These are phyloP conservation scores for Phoma sp. DNA, from an alignment of 2,329 filamentous ascomycete genomes.

Conservation along the genomic window DNA sequence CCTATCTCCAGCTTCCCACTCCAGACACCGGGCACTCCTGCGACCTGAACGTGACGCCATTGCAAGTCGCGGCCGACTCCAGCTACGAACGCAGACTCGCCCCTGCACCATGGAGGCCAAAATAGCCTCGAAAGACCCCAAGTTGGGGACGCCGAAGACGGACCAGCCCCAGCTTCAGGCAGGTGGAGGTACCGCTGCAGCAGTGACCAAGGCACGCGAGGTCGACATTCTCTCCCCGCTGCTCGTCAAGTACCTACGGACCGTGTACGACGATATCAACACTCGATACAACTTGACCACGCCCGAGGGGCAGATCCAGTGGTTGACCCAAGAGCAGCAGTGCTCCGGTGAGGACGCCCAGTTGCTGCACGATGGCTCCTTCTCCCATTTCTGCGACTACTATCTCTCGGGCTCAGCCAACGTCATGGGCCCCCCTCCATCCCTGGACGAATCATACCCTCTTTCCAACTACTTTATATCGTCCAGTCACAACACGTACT, in stretches of 20 bases:
- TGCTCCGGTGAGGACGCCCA: slow-evolving; percentile 28
- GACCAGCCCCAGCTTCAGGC: slow-evolving; percentile 46
- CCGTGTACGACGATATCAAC: slow-evolving; percentile 36
- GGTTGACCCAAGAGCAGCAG: slow-evolving; percentile 43
- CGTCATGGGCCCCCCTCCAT: slow-evolving; percentile 52
- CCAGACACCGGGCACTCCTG: not conserved
- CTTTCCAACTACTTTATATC: slow-evolving; percentile 93
- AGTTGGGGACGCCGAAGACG: slow-evolving; percentile 41
- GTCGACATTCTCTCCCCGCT: slow-evolving; percentile 40
- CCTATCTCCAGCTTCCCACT: not conserved
- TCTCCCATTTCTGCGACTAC: slow-evolving; percentile 48
- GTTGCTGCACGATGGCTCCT: slow-evolving; percentile 38
- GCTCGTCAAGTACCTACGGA: slow-evolving; percentile 38
- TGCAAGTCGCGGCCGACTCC: not conserved
- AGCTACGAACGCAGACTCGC: not conserved
- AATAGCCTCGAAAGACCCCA: slow-evolving; percentile 32
- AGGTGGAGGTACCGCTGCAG: slow-evolving; percentile 44
- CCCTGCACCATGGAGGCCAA: slow-evolving; percentile 22
- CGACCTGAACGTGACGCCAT: not conserved
- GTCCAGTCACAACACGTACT: slow-evolving; percentile 93
- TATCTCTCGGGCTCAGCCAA: slow-evolving; percentile 55
- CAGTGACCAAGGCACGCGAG: slow-evolving; percentile 32
- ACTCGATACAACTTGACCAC: slow-evolving; percentile 39
- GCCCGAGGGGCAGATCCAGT: slow-evolving; percentile 38
- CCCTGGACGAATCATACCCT: slow-evolving; percentile 67